Evolutionary conservation across 495 filamentous ascomycete species (phyloP), one percentile per base, ranked within the genome.

Genomic region (Bacidia rubella): DNA sequence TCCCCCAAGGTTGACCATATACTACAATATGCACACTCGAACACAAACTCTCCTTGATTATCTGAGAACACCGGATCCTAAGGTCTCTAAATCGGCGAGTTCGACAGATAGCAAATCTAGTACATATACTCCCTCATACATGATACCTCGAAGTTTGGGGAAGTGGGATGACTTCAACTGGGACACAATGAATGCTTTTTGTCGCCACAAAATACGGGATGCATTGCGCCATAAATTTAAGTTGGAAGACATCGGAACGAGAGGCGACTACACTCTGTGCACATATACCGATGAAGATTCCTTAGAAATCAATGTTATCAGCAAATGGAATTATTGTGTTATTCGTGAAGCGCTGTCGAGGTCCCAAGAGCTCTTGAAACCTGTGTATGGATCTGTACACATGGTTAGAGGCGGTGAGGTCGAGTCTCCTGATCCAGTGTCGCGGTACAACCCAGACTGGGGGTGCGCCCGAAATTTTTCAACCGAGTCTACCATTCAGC

Each of bases 361-460:
- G 17, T 39, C 52, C 15, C 52, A 55, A 41, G 22, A 29, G n/a
- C 7, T 17, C 35, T 17, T 43, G 24, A n/a, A 40, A 3, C 26
- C 19, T 7, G 17, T 20, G 22, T 26, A 27, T 19, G 19, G 21
- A 4, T 42, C 24, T 1, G 42, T 54, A 20, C 54, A 42, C 23
- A 54, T 58, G 52, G 47, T 19, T 2, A 54, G 24, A 51, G 56
- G 52, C n/a, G 56, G 52, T 15, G 51, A 54, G n/a, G 52, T 46
- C 12, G n/a, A 35, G 20, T 11, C 21, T 19, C 21, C 20, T 21
- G 19, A 45, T 17, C n/a, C 42, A 45, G 17, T 7, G 7, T 10
- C 17, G 21, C 29, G 23, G 21, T 22, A 26, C 21, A 15, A 25
- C 1, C 53, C 46, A 12, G 53, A 54, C 21, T 54, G 53, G 53